Evolutionary conservation across 495 filamentous ascomycete species (phyloP), one percentile per base, ranked within the genome.

Genomic region (Tuber magnatum): DNA sequence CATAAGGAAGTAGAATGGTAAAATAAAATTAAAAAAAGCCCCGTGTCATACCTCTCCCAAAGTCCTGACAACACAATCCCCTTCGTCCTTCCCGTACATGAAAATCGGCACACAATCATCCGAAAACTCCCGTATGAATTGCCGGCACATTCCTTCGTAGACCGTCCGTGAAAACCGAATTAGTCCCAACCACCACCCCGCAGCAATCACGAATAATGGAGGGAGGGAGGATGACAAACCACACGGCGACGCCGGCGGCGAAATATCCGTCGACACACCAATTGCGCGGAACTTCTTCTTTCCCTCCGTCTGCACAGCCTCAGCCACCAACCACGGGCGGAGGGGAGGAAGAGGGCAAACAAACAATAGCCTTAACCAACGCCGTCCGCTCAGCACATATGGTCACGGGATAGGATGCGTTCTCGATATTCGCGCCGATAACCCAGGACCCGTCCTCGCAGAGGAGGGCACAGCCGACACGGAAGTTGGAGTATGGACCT

Each of bases 311-410:
- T 87, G 70, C 5, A 4, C 51, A 7, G 3, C 28, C 56, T 65
- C 35, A 32, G 28, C 56, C 5, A 72, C n/a, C n/a, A 10, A 10
- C n/a, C 46, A 5, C 20, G 69, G 69, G 14, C 48, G 43, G 16
- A 16, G 76, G 8, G 20, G 28, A 8, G 8, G 44, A 41, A 69
- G 78, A 81, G 28, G 32, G 39, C 3, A 46, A 82, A 86, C 71
- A 76, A 80, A 91, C 87, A 71, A 97, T 87, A n/a, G 95, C 95
- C 72, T 88, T 93, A 4, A 88, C 91, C 77, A 97, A 84, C 3
- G 94, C 92, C 18, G 92, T 91, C 46, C 94, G 86, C 87, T 98
- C 95, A n/a, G 95, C 95, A 82, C 95, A 99, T 0, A 92, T 94
- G 0, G 92, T 92, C 35, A 97, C 93, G 8, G 94, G 94, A 82